phyloP scores from a whole-genome alignment of 768 basidiomycete species.

The Tubosaeta sp. region DNA sequence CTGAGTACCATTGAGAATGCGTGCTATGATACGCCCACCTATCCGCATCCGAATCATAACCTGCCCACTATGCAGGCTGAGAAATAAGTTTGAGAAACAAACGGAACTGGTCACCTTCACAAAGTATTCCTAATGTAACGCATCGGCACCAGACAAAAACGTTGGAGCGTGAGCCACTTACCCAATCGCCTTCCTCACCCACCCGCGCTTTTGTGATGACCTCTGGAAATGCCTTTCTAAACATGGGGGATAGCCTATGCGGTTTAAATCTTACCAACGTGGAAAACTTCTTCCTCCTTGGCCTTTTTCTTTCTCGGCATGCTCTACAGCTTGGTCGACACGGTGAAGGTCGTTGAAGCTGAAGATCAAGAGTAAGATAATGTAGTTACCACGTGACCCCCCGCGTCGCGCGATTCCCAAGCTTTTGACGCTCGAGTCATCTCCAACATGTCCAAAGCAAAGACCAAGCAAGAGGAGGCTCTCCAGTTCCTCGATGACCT shows the following conservation, averaged over 20 bases:
- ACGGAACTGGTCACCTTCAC: conserved; percentile 51
- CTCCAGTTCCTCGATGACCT: conserved; percentile 93
- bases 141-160: neutral
- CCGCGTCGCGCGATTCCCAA: conserved; percentile 1
- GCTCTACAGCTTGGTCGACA: neutral
- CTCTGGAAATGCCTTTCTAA: conserved; percentile 36
- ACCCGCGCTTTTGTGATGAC: conserved; percentile 59
- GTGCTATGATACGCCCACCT: conserved; percentile 38
- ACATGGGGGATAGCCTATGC: neutral
- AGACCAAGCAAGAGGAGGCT: conserved; percentile 84
- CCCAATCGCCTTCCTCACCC: conserved; percentile 47
- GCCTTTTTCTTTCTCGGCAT: conserved; percentile 28
- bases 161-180: conserved; percentile 26
- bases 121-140: conserved; percentile 48
- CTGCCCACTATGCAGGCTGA: conserved; percentile 53
- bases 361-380: neutral
- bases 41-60: conserved; percentile 52
- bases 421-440: neutral
- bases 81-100: neutral
- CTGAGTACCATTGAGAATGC: neutral
- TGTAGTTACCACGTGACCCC: conserved; percentile 13
- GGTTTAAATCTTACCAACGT: conserved; percentile 40
- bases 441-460: conserved; percentile 44
- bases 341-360: neutral
- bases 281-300: conserved; percentile 37